A percentile compares a stretch with the other conserved stretches of the same genome.
Evolutionary conservation across 768 basidiomycete genomes (phyloP).

Genomic region (Boletus fagicola): DNA sequence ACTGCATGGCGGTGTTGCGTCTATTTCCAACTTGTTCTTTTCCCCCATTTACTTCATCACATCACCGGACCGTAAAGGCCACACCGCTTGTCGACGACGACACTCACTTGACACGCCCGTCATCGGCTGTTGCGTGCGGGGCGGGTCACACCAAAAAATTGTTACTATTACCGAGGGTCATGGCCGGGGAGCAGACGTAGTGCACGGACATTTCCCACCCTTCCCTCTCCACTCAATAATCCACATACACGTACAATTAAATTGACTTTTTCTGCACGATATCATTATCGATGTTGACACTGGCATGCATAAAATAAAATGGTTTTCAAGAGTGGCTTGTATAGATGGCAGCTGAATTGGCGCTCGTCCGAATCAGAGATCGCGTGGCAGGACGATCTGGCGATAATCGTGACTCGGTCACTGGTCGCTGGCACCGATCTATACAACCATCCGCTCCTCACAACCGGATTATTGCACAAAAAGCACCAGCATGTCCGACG

Average conservation of each 20-base stretch:
- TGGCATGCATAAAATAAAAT: conserved; percentile 14
- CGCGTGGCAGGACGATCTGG: background rate
- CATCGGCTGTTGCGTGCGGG: background rate
- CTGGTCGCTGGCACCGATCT: background rate
- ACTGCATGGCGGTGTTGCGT: background rate
- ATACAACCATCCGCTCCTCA: background rate
- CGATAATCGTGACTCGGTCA: conserved; percentile 12
- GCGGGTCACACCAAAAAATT: conserved; percentile 17
- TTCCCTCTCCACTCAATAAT: conserved; percentile 30
- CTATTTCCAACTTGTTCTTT: background rate
- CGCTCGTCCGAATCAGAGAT: background rate
- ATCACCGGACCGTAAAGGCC: background rate
- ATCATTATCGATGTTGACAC: conserved; percentile 27
- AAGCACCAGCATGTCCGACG: conserved; percentile 18
- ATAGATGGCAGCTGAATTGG: background rate
- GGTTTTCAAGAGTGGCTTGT: background rate
- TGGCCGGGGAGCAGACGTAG: conserved; percentile 37
- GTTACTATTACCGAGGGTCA: conserved; percentile 29
- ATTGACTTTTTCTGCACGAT: conserved; percentile 26
- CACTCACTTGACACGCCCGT: background rate
- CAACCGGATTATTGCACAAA: background rate
- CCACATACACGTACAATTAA: conserved; percentile 20
- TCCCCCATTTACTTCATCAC: background rate
- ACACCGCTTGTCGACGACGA: conserved; percentile 3
- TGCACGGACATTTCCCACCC: conserved; percentile 36